Base-by-base conservation (phyloP, 164 flowering plant species). In the Akebia trifoliata region DNA sequence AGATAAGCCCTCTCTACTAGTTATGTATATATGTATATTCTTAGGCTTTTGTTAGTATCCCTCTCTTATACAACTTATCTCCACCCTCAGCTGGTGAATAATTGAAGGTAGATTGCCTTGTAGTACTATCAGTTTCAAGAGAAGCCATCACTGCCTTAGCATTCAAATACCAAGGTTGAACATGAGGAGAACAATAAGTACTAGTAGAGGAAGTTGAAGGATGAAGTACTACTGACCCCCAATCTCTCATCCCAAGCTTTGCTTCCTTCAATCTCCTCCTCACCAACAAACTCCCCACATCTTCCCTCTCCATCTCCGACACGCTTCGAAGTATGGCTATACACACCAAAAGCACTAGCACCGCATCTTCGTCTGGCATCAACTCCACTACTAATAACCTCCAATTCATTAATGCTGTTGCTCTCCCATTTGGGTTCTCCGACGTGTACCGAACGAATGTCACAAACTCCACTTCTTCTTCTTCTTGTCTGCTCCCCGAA, bases 401-500 rank as follows among this genome's bases (percentile, higher is more conserved):
- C 99, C 99, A 93, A 60, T 93, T 85, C 4, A 93, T 15, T 15
- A 93, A 78, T 45, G 94, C 99, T 0, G 97, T 90, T 12, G 96
- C 96, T 71, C 56, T 82, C 11, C 96, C 99, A 15, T 28, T 56
- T 1, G 90, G 88, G 64, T 79, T 66, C 14, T 87, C 97, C 8
- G 76, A 82, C 1, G 86, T 76, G 67, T 35, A 81, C 26, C 97
- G 77, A 37, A 86, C 80, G 6, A 93, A 62, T 0, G 99, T 93
- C 52, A 86, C 61, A 53, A 84, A 93, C 1, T 75, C 92, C 1
- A 78, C 92, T 31, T 85, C 95, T 11, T 66, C 81, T 1, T 69
- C 79, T 7, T 69, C 72, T 29, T 58, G 59, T 49, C 50, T 49
- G 6, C 25, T 54, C 9, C 56, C 57, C 26, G 68, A 29, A 10